These are phyloP conservation scores for Rhododendron griersonianum DNA, from an alignment of 148 eudicot species.

Conservation along the genomic window DNA sequence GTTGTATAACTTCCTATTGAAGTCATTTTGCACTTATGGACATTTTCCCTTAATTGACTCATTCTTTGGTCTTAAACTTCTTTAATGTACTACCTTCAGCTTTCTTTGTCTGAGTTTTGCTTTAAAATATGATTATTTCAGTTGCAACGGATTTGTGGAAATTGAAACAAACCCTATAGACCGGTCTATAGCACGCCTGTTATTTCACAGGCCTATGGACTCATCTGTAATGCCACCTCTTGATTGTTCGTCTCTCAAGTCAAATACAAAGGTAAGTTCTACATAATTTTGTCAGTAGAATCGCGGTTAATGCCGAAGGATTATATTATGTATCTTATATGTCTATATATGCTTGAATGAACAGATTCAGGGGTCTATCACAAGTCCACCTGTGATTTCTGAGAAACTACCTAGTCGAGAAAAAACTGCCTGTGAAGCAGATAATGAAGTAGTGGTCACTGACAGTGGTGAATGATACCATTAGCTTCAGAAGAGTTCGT, in stretches of 20 bases:
- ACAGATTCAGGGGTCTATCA: conserved; percentile 37
- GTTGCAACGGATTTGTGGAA: conserved; percentile 61
- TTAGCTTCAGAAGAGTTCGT: neutral
- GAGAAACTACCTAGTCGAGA: conserved; percentile 27
- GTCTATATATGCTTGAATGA: neutral
- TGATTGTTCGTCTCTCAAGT: conserved; percentile 27
- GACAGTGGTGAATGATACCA: conserved; percentile 12
- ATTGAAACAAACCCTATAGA: conserved; percentile 96
- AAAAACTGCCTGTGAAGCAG: conserved; percentile 33
- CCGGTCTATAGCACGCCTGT: conserved; percentile 85
- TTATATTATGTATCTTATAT: neutral
- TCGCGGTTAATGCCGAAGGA: neutral
- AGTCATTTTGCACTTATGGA: neutral
- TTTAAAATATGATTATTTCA: conserved; percentile 10
- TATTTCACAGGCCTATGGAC: conserved; percentile 83
- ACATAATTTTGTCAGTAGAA: neutral
- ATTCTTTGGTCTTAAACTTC: neutral
- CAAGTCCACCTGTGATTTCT: conserved; percentile 22
- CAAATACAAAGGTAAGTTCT: conserved; percentile 39
- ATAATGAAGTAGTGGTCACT: conserved; percentile 19
- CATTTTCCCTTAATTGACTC: neutral
- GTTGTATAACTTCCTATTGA: neutral
- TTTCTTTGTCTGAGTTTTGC: neutral
- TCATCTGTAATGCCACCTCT: conserved; percentile 31
- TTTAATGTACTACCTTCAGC: neutral